phyloP scores from a whole-genome alignment of 371 early-diverging fungal species.

The Apophysomyces elegans region DNA sequence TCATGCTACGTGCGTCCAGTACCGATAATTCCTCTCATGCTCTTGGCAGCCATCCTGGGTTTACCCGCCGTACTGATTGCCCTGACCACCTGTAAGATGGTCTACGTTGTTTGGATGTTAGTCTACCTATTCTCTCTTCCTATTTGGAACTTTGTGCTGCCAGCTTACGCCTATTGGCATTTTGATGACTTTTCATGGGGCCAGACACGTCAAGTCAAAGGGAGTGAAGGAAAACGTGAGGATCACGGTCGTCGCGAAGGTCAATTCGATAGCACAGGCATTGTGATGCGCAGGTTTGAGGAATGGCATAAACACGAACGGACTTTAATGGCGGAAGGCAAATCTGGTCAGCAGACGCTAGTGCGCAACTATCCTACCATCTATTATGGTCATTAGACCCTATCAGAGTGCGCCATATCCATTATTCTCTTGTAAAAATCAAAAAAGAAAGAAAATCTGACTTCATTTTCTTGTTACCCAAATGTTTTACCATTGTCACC shows the following conservation, averaged over 20 bases:
- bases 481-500: background rate
- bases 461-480: background rate
- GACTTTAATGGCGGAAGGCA: conserved; percentile 23
- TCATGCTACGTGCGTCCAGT: conserved; percentile 62
- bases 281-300: conserved; percentile 51
- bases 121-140: conserved; percentile 89
- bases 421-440: background rate
- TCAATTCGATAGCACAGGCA: conserved; percentile 54
- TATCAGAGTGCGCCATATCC: background rate
- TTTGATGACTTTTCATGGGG: conserved; percentile 99
- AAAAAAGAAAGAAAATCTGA: background rate
- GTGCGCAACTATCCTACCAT: conserved; percentile 38
- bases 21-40: conserved; percentile 67
- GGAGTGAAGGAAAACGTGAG: conserved; percentile 66
- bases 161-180: conserved; percentile 96
- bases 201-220: conserved; percentile 82
- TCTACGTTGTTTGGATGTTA: conserved; percentile 90
- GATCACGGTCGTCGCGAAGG: conserved; percentile 58
- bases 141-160: conserved; percentile 93
- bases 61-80: conserved; percentile 87
- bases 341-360: conserved; percentile 17
- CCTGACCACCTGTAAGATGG: conserved; percentile 80
- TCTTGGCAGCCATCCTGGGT: conserved; percentile 78
- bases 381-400: conserved; percentile 36
- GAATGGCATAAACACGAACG: conserved; percentile 50